phyloP scores from a whole-genome alignment of 176 grass and related monocot species.

The Panicum miliaceum region DNA sequence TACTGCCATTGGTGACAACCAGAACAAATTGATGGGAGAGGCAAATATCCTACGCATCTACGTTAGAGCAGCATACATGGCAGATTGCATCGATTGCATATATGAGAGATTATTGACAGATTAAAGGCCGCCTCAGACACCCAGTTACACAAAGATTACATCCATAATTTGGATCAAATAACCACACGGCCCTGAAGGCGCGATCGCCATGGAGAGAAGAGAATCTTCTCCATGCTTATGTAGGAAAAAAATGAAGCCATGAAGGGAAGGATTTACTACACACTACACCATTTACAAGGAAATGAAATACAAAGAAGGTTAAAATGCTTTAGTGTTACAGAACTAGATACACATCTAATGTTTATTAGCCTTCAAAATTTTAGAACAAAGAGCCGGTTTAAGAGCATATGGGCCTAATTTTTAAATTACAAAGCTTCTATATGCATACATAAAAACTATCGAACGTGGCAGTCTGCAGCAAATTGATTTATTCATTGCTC shows the following conservation, averaged over 20 bases:
- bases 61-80: too few relatives aligned
- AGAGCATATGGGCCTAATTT: slow-evolving; percentile 6
- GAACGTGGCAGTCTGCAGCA: background rate
- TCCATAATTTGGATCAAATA: too few relatives aligned
- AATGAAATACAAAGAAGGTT: slow-evolving; percentile 23
- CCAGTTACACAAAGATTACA: too few relatives aligned
- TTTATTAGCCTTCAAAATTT: background rate
- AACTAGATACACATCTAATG: background rate
- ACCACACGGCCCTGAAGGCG: too few relatives aligned
- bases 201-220: too few relatives aligned
- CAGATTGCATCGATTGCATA: background rate
- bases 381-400: background rate
- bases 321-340: slow-evolving; percentile 22
- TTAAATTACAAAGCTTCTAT: background rate
- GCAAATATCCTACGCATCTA: background rate
- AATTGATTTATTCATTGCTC: slow-evolving; percentile 29
- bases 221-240: too few relatives aligned
- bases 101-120: too few relatives aligned
- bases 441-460: background rate
- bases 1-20: background rate
- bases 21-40: background rate
- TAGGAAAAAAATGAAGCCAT: background rate
- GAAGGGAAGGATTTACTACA: background rate
- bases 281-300: background rate
- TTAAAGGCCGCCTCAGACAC: too few relatives aligned